Percentiles rank a stretch among this genome's conserved stretches.
These are phyloP conservation scores for Talaromyces sp. DNA, from an alignment of 2,329 filamentous ascomycete species.

Conservation along the genomic window DNA sequence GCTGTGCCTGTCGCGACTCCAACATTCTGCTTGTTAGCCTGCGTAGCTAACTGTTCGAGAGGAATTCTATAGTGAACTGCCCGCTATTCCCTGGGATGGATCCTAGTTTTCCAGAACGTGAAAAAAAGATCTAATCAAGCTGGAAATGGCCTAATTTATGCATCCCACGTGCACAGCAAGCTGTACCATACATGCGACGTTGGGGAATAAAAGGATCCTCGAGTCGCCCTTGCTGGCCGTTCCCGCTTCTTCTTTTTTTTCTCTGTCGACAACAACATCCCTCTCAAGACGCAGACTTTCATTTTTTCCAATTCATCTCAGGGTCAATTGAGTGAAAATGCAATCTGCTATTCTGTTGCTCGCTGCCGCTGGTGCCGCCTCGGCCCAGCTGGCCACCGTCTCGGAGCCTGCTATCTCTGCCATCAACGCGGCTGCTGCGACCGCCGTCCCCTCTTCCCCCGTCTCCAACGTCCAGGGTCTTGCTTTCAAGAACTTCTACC, in stretches of 20 bases:
- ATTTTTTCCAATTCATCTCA: neutral
- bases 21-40: neutral
- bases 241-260: slow-evolving; percentile 15
- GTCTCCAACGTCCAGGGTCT: slow-evolving; percentile 66
- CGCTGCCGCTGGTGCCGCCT: slow-evolving; percentile 24
- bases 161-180: neutral
- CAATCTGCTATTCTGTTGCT: slow-evolving; percentile 34
- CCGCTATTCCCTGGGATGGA: neutral
- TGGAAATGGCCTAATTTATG: neutral
- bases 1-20: neutral
- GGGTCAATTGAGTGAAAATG: slow-evolving; percentile 43
- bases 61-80: neutral
- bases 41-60: neutral
- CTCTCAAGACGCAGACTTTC: slow-evolving; percentile 4
- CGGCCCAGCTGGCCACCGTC: slow-evolving; percentile 28
- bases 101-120: neutral
- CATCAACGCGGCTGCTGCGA: slow-evolving; percentile 46
- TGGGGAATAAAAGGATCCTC: slow-evolving; percentile 19
- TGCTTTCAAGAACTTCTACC: slow-evolving; percentile 68
- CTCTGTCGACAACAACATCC: slow-evolving; percentile 14
- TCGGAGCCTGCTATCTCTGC: slow-evolving; percentile 28
- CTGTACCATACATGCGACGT: slow-evolving; percentile 7
- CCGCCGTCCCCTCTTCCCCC: slow-evolving; percentile 60
- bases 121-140: neutral
- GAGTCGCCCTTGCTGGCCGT: slow-evolving; percentile 17